Percentiles rank a stretch among this genome's conserved stretches.
phyloP scores from a whole-genome alignment of 208 protist genomes.

The Jaenimonas drosophilae region DNA sequence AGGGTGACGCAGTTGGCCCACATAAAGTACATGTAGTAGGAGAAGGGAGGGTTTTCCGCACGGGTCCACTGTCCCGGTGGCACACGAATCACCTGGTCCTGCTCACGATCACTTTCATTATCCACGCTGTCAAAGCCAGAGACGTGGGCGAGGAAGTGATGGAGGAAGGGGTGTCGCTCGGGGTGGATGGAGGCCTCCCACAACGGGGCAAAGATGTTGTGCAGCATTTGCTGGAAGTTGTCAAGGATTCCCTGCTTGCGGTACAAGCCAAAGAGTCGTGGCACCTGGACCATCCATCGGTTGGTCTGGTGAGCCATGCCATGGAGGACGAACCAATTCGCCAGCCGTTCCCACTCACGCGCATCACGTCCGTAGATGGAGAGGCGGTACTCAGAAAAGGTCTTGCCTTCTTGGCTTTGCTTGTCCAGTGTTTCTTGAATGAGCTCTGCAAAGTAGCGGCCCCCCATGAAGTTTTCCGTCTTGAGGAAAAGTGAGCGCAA shows the following conservation, averaged over 20 bases:
- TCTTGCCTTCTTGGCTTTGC: conserved; percentile 37
- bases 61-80: conserved; percentile 35
- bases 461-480: conserved; percentile 84
- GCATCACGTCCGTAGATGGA: conserved; percentile 66
- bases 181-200: conserved; percentile 95
- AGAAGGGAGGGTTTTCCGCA: conserved; percentile 77
- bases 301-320: conserved; percentile 89
- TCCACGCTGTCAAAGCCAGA: conserved; percentile 95
- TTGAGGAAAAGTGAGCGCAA: conserved; percentile 75
- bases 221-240: conserved; percentile 92
- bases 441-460: conserved; percentile 85
- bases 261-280: conserved; percentile 83
- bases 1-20: conserved; percentile 96
- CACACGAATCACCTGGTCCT: conserved; percentile 22
- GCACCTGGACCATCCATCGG: conserved; percentile 96
- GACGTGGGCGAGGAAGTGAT: conserved; percentile 91
- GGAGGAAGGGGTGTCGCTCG: conserved; percentile 82
- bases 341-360: conserved; percentile 64
- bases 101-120: conserved; percentile 91
- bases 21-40: conserved; percentile 95
- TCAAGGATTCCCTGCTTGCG: conserved; percentile 35
- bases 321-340: conserved; percentile 78
- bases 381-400: conserved; percentile 78
- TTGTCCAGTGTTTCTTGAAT: conserved; percentile 42
- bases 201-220: conserved; percentile 96